phyloP scores from a whole-genome alignment of 306 rosid species.

The Citrullus colocynthis region DNA sequence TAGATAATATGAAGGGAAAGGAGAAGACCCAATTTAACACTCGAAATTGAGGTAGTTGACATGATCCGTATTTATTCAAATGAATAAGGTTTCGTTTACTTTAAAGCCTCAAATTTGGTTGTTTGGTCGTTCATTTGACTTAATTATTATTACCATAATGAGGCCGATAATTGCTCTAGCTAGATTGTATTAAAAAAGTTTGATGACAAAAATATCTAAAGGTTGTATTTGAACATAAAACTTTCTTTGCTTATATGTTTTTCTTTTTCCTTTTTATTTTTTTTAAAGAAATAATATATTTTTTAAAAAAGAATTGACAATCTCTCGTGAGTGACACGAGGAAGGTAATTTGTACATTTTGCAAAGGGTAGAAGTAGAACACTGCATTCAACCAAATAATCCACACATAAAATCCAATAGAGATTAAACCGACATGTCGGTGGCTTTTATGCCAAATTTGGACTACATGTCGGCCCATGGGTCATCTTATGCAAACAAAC shows the following conservation, averaged over 20 bases:
- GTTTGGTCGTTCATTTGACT: neutral
- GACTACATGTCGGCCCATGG: constrained; percentile 6
- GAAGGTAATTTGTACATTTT: neutral
- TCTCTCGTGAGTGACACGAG: neutral
- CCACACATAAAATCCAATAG: neutral
- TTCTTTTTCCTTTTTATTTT: neutral
- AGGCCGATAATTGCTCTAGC: neutral
- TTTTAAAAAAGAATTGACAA: neutral
- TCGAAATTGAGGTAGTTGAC: neutral
- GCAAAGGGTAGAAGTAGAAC: neutral
- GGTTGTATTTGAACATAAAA: neutral
- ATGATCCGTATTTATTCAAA: neutral
- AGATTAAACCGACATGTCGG: neutral
- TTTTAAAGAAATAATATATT: too few species aligned
- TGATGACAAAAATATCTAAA: neutral
- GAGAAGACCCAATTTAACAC: neutral
- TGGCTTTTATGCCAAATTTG: neutral
- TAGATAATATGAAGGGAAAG: neutral
- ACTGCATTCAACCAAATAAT: neutral
- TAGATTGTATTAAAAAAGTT: neutral
- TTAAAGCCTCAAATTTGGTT: neutral
- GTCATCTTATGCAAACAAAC: neutral
- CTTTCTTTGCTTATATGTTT: neutral
- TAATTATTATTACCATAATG: neutral
- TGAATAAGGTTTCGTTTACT: neutral